Evolutionary conservation across 495 filamentous ascomycete species (phyloP), one percentile per base, ranked within the genome.

Genomic region (Aspergillus coremiiformis): DNA sequence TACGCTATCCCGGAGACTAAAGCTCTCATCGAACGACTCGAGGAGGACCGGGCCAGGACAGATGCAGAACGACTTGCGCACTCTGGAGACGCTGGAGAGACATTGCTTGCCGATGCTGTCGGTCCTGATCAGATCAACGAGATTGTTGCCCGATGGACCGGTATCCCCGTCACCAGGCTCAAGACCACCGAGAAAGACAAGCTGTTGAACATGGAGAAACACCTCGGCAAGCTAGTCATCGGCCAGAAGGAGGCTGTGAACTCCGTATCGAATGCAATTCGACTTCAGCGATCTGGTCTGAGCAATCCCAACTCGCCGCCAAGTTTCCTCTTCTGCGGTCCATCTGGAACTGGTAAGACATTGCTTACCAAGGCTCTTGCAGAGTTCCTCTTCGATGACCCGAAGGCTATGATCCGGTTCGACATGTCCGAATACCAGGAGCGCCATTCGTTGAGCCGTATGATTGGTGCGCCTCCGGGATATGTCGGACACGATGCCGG

Each of bases 391-490:
- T 98, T 98, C 70, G 93, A 98, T 64, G 93, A 98, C 61, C 78
- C 93, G 14, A 96, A 96, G 76, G 74, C 90, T 15, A 98, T 98
- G 93, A 95, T 98, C 63, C 88, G 93, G 14, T 91, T 98, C 74
- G 93, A 98, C 70, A 98, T 98, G 93, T 97, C 93, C 7, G 93
- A 98, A 66, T 98, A 98, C 69, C 94, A 97, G 69, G 93, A 98
- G 69, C 87, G 91, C 9, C 93, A 98, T 70, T 89, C 91, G 1
- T 82, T 98, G 21, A 94, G 88, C 61, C 85, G 93, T 52, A 95
- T 98, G 86, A 98, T 98, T 58, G 93, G 93, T 62, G 92, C 93
- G 8, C 93, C 93, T 12, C 93, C 93, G 7, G 93, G 93, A 57
- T 98, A 98, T 60, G 90, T 98, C 52, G 93, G 93, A 22, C 90